Evolutionary conservation across 192 early-diverging fungal species (phyloP).

Genomic region (Gonapodya prolifera): DNA sequence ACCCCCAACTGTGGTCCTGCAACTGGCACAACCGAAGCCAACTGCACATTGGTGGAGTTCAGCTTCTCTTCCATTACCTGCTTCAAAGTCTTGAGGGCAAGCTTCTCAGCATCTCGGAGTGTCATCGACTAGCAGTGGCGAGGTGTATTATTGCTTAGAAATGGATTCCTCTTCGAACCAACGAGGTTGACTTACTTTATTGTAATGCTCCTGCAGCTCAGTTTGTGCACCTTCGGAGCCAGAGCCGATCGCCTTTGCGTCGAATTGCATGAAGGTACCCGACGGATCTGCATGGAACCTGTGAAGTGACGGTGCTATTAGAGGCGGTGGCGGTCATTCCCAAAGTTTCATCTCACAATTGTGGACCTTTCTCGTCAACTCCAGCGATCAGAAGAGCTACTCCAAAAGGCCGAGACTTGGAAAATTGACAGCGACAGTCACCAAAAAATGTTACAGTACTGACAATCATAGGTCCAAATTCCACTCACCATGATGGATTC

Average conservation of each 20-base stretch:
- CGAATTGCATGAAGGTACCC: slow-evolving; percentile 87
- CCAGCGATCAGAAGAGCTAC: slow-evolving; percentile 98
- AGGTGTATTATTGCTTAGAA: not conserved
- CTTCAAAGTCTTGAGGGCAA: slow-evolving; percentile 94
- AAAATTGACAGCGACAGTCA: not conserved
- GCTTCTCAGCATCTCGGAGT: slow-evolving; percentile 69
- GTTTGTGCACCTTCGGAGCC: slow-evolving; percentile 98
- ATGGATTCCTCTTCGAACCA: not conserved
- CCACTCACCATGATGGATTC: slow-evolving; percentile 83
- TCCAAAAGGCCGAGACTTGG: slow-evolving; percentile 90
- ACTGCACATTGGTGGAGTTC: slow-evolving; percentile 85
- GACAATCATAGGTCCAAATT: not conserved
- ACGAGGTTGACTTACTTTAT: slow-evolving; percentile 44
- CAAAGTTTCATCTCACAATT: slow-evolving; percentile 56
- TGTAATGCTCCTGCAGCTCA: slow-evolving; percentile 93
- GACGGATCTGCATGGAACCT: slow-evolving; percentile 95
- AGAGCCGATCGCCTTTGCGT: slow-evolving; percentile 98
- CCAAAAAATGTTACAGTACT: not conserved
- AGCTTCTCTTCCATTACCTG: slow-evolving; percentile 99
- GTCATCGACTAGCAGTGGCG: slow-evolving; percentile 50
- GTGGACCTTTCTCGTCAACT: slow-evolving; percentile 90
- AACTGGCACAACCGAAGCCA: slow-evolving; percentile 70
- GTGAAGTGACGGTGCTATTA: not conserved
- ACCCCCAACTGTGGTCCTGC: not conserved
- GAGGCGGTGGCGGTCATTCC: not conserved